Base-by-base conservation (phyloP, 1,139 yeast species). In the Suhomyces bolitotheri region DNA sequence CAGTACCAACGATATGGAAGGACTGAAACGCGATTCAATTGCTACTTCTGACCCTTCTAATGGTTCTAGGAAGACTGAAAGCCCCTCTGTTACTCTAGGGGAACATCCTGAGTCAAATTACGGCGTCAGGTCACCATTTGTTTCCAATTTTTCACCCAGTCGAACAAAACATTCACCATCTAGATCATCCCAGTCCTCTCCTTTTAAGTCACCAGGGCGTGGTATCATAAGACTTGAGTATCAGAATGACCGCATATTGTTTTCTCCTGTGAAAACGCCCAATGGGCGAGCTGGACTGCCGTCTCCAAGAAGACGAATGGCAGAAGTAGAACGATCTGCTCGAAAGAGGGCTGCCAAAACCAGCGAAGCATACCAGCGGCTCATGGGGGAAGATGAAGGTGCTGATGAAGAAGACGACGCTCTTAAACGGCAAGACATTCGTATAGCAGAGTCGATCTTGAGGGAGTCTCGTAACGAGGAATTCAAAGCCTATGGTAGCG, bases 281-380 rank as follows among this genome's bases (percentile, higher is more conserved):
- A 65, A 53, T 44, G 78, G 78, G 1, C 50, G 78, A 33, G 68
- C 75, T 2, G 78, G 79, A 0, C 54, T 66, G 17, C 57, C 44
- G 8, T 73, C 79, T 4, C 80, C 80, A 0, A 41, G 53, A 38
- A 73, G 64, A 40, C 47, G 80, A 45, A 42, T 66, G 35, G 50
- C 50, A 0, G 78, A 73, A 16, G 47, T 75, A 34, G 76, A 78
- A 41, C 53, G 53, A 31, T 66, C 79, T 5, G 85, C 85, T 0
- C 56, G 76, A 16, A 71, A 70, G 43, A 54, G 74, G 43, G 80
- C 85, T 0, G 53, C 62, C 20, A 47, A 55, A 26, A 54, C 60
- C 2, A 51, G 52, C 15, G 36, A 41, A 16, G 47, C 60, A 3
- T 65, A 66, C 39, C 53, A 60, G 4, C 54, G 54, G 25, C 51